A percentile compares a stretch with the other conserved stretches of the same genome.
Evolutionary conservation across 2,329 filamentous ascomycete genomes (phyloP).

Genomic region (Hypomyces perniciosus): DNA sequence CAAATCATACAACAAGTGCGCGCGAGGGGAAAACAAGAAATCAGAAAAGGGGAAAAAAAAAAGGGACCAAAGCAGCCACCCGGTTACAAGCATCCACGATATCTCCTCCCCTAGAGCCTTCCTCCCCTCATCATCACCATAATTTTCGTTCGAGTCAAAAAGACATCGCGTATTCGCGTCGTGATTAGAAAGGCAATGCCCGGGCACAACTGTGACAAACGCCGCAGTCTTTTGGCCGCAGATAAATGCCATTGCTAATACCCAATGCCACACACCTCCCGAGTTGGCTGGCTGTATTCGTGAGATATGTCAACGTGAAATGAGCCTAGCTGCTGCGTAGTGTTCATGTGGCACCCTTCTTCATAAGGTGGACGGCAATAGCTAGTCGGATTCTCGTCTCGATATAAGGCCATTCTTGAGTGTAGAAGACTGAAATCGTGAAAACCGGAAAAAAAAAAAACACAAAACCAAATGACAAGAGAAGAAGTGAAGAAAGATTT

Average conservation of each 20-base stretch:
- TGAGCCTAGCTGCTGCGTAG: neutral
- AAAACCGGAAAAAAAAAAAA: neutral
- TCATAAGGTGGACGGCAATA: neutral
- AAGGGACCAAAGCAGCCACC: slow-evolving; percentile 9
- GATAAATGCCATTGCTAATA: neutral
- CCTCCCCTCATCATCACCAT: neutral
- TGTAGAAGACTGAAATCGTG: neutral
- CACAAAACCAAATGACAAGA: slow-evolving; percentile 17
- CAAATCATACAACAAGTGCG: slow-evolving; percentile 15
- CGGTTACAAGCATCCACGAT: slow-evolving; percentile 1
- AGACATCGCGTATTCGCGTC: neutral
- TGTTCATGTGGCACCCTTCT: neutral
- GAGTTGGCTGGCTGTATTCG: too few relatives aligned
- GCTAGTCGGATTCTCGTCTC: neutral
- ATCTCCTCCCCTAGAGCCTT: neutral
- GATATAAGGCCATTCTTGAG: slow-evolving; percentile 3
- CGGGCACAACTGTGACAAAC: too few relatives aligned
- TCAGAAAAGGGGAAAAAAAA: slow-evolving; percentile 16
- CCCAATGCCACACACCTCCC: too few relatives aligned
- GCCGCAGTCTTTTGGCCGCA: too few relatives aligned
- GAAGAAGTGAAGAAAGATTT: slow-evolving; percentile 14
- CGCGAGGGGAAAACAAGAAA: slow-evolving; percentile 14
- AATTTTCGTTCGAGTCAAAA: neutral
- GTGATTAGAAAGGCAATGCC: too few relatives aligned
- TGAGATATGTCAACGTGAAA: too few relatives aligned